Evolutionary conservation across 164 flowering plant genomes (phyloP).

Genomic region (Santalum album): DNA sequence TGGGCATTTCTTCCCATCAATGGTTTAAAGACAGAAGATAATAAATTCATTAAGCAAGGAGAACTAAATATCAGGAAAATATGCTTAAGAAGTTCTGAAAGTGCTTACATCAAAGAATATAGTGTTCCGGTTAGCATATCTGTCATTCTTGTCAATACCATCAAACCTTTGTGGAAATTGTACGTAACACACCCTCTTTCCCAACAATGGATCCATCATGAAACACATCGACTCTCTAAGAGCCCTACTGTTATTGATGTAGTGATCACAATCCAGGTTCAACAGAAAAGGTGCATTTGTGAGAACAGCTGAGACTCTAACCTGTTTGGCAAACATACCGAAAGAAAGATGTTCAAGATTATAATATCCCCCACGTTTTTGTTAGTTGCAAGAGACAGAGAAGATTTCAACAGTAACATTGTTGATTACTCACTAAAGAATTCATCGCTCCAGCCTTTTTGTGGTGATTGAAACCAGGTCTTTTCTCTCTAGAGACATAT

Average conservation of each 20-base stretch:
- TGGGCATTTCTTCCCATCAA: no score
- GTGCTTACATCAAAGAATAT: conserved; percentile 61
- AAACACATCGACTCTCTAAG: conserved; percentile 67
- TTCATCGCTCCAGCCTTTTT: conserved; percentile 84
- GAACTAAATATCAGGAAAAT: neutral
- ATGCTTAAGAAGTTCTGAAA: neutral
- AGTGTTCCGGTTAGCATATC: conserved; percentile 55
- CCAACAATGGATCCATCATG: conserved; percentile 61
- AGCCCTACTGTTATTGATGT: conserved; percentile 70
- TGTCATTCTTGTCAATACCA: conserved; percentile 52
- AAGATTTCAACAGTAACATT: conserved; percentile 5
- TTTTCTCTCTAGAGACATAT: conserved; percentile 64
- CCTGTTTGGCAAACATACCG: conserved; percentile 26
- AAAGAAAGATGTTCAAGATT: no score
- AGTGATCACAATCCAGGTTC: conserved; percentile 77
- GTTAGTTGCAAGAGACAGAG: neutral
- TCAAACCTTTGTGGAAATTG: conserved; percentile 66
- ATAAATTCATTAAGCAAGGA: no score
- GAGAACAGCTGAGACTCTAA: conserved; percentile 63
- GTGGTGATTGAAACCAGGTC: conserved; percentile 70
- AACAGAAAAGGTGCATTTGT: conserved; percentile 58
- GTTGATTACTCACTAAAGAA: conserved; percentile 58
- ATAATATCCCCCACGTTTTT: neutral
- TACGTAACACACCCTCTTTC: conserved; percentile 59
- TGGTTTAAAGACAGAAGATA: no score